Percentiles rank a stretch among this genome's conserved stretches.
These are phyloP conservation scores for Coemansia sp. DNA, from an alignment of 192 early-diverging fungal genomes.

Conservation along the genomic window DNA sequence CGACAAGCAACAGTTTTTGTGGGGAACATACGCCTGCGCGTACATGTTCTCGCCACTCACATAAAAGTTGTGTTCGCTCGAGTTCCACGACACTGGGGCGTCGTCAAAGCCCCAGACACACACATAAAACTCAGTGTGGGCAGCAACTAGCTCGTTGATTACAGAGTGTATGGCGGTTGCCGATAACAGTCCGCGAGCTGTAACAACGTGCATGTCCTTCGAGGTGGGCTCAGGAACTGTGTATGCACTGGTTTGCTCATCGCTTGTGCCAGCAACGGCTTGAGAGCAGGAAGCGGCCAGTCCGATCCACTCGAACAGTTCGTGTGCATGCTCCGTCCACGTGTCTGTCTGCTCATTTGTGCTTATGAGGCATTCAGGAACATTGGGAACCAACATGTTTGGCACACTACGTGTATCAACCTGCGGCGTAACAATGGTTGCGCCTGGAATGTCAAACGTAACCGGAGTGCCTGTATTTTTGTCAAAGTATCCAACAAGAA, in stretches of 20 bases:
- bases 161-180: slow-evolving; percentile 23
- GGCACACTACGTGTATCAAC: background rate
- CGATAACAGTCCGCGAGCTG: slow-evolving; percentile 30
- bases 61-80: slow-evolving; percentile 33
- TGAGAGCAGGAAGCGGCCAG: slow-evolving; percentile 15
- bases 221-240: slow-evolving; percentile 5
- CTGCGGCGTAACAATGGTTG: background rate
- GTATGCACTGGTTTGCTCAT: slow-evolving; percentile 17
- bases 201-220: slow-evolving; percentile 7
- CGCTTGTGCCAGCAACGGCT: background rate
- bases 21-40: slow-evolving; percentile 22
- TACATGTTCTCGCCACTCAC: slow-evolving; percentile 46
- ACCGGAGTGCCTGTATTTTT: slow-evolving; percentile 17
- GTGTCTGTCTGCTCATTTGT: slow-evolving; percentile 11
- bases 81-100: slow-evolving; percentile 36
- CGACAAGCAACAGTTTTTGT: slow-evolving; percentile 16
- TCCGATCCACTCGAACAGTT: slow-evolving; percentile 48
- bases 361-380: background rate
- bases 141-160: background rate
- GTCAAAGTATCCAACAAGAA: slow-evolving; percentile 27
- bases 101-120: slow-evolving; percentile 54
- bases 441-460: slow-evolving; percentile 32
- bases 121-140: slow-evolving; percentile 7
- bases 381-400: slow-evolving; percentile 9
- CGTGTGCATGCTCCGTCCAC: slow-evolving; percentile 34